phyloP scores from a whole-genome alignment of 2,329 filamentous ascomycete genomes.

The Xylaria sp. region DNA sequence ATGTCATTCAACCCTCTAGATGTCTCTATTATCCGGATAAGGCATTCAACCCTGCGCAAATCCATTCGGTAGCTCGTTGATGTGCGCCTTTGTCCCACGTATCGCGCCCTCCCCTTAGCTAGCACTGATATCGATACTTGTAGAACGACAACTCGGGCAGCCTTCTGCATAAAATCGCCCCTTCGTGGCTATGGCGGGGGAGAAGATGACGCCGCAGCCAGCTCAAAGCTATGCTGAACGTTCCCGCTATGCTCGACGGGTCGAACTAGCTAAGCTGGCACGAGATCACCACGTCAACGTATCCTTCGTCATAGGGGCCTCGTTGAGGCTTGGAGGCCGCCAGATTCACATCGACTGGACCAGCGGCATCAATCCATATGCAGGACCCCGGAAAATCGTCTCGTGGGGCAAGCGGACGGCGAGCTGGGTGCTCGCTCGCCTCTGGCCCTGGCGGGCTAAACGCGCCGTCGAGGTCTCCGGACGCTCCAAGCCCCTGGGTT shows the following conservation, averaged over 20 bases:
- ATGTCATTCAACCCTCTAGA: background rate
- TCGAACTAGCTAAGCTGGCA: conserved; percentile 27
- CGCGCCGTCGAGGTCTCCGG: no score
- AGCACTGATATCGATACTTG: background rate
- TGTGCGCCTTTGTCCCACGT: background rate
- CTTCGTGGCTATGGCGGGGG: background rate
- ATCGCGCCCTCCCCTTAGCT: background rate
- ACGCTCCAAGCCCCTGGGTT: background rate
- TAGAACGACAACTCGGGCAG: background rate
- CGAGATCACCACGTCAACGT: conserved; percentile 23
- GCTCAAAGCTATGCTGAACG: conserved; percentile 4
- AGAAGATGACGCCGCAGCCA: conserved; percentile 1
- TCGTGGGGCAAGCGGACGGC: background rate
- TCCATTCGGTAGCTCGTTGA: background rate
- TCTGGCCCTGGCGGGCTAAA: background rate
- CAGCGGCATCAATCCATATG: conserved; percentile 27
- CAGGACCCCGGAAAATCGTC: background rate
- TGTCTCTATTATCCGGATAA: background rate
- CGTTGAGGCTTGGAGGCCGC: conserved; percentile 20
- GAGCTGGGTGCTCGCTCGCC: background rate
- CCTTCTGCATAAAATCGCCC: no score
- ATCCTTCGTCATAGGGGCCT: conserved; percentile 32
- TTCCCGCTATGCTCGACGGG: conserved; percentile 25
- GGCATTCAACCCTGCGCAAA: background rate
- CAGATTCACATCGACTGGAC: conserved; percentile 33